phyloP scores from a whole-genome alignment of 164 flowering plant species.

The Saururus chinensis region DNA sequence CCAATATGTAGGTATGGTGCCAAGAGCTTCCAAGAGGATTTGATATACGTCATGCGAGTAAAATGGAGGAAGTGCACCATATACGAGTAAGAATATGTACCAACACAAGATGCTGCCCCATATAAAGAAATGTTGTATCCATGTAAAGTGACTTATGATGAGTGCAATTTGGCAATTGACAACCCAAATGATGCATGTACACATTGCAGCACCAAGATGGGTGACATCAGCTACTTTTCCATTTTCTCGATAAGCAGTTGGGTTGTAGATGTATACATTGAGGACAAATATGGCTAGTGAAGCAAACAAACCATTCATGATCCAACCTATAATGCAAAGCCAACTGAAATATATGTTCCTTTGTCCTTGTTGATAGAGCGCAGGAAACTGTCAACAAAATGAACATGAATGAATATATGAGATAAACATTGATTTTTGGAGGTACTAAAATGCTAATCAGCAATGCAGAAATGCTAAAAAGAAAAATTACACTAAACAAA shows the following conservation, averaged over 20 bases:
- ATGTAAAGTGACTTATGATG: conserved; percentile 49
- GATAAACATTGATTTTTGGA: not conserved
- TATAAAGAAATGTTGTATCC: conserved; percentile 53
- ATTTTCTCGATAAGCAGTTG: conserved; percentile 21
- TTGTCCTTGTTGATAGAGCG: conserved; percentile 52
- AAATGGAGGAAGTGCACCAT: conserved; percentile 29
- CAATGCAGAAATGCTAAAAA: not conserved
- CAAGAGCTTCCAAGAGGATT: conserved; percentile 34
- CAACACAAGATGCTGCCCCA: conserved; percentile 55
- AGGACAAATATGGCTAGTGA: conserved; percentile 34
- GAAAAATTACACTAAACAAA: not conserved
- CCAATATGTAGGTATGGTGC: conserved; percentile 42
- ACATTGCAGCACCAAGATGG: conserved; percentile 34
- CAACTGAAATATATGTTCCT: conserved; percentile 34
- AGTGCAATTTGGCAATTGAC: conserved; percentile 61
- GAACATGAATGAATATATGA: not conserved
- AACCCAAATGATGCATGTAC: conserved; percentile 47
- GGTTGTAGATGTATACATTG: conserved; percentile 18
- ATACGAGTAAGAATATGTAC: conserved; percentile 37
- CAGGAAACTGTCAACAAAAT: conserved; percentile 39
- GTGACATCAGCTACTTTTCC: conserved; percentile 35
- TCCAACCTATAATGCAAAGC: conserved; percentile 51
- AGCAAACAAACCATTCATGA: conserved; percentile 31
- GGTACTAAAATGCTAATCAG: too few relatives aligned
- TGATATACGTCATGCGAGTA: conserved; percentile 22